Percentiles rank a stretch among this genome's conserved stretches.
These are phyloP conservation scores for Laburnicola sp. DNA, from an alignment of 2,329 filamentous ascomycete species.

Conservation along the genomic window DNA sequence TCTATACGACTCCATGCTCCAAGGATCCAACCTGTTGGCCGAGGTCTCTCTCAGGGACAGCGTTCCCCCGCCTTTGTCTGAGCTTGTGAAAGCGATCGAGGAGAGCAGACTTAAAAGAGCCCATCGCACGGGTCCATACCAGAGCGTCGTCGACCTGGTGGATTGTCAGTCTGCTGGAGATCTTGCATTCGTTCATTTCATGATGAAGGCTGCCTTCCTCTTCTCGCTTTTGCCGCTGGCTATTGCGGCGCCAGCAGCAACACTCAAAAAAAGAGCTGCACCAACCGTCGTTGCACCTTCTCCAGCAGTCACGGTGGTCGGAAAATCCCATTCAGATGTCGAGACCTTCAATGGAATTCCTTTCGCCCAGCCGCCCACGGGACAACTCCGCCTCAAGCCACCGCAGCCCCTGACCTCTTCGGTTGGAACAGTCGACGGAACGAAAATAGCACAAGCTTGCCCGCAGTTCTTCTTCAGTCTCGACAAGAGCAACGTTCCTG, in stretches of 20 bases:
- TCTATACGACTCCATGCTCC: too few species aligned
- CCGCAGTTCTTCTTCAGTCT: slow-evolving; percentile 70
- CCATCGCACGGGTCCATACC: background rate
- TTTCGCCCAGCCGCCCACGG: slow-evolving; percentile 70
- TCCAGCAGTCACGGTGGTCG: slow-evolving; percentile 58
- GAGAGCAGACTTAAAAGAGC: slow-evolving; percentile 8
- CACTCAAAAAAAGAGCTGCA: slow-evolving; percentile 50
- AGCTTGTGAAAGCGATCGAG: slow-evolving; percentile 22
- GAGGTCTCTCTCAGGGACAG: slow-evolving; percentile 18
- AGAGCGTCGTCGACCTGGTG: slow-evolving; percentile 1
- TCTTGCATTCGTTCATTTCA: slow-evolving; percentile 10
- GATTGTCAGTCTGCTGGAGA: background rate
- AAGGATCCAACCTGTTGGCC: slow-evolving; percentile 9
- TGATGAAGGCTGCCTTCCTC: slow-evolving; percentile 33
- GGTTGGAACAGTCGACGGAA: slow-evolving; percentile 65
- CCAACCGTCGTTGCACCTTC: slow-evolving; percentile 60
- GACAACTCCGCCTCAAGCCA: slow-evolving; percentile 67
- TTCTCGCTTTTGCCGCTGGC: slow-evolving; percentile 33
- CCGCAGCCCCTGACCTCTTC: slow-evolving; percentile 62
- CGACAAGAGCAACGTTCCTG: slow-evolving; percentile 39
- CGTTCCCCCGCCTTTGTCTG: background rate
- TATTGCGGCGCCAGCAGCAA: slow-evolving; percentile 34
- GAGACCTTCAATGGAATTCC: slow-evolving; percentile 77
- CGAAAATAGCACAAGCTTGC: slow-evolving; percentile 62
- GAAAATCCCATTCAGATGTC: slow-evolving; percentile 52